A percentile compares a stretch with the other conserved stretches of the same genome.
Evolutionary conservation across 345 rosid species (phyloP).

Genomic region (Bretschneidera sinensis): DNA sequence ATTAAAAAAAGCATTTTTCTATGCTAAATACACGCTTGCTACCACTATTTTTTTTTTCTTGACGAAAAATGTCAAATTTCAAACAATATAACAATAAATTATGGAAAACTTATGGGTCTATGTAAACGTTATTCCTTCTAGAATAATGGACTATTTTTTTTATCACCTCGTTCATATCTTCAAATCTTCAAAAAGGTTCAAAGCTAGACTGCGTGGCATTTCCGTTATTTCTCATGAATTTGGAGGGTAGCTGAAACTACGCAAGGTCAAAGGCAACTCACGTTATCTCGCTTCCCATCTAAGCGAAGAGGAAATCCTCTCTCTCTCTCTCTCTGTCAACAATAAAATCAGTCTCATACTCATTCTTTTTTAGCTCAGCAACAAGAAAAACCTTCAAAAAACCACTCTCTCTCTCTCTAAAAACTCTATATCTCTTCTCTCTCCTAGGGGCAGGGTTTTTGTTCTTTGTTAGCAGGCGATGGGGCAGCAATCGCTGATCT

Average conservation of each 20-base stretch:
- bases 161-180: neutral
- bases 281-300: conserved; percentile 24
- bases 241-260: conserved; percentile 17
- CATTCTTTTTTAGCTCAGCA: neutral
- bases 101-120: too few relatives aligned
- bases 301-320: conserved; percentile 18
- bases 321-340: neutral
- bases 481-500: conserved; percentile 71
- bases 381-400: neutral
- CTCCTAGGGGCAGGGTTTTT: conserved; percentile 11
- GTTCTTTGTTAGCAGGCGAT: conserved; percentile 14
- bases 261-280: neutral
- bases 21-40: too few relatives aligned
- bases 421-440: neutral
- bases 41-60: too few relatives aligned
- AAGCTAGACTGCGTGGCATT: conserved; percentile 28
- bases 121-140: too few relatives aligned
- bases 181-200: conserved; percentile 10
- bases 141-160: too few relatives aligned
- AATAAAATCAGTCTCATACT: neutral
- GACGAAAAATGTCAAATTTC: too few relatives aligned
- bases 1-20: too few relatives aligned
- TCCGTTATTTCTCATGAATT: conserved; percentile 22
- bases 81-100: too few relatives aligned
- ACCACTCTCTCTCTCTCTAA: neutral